Evolutionary conservation across 1,139 yeast genomes (phyloP), one percentile per base, ranked within the genome.

Genomic region (Magnusiomyces fungicola): DNA sequence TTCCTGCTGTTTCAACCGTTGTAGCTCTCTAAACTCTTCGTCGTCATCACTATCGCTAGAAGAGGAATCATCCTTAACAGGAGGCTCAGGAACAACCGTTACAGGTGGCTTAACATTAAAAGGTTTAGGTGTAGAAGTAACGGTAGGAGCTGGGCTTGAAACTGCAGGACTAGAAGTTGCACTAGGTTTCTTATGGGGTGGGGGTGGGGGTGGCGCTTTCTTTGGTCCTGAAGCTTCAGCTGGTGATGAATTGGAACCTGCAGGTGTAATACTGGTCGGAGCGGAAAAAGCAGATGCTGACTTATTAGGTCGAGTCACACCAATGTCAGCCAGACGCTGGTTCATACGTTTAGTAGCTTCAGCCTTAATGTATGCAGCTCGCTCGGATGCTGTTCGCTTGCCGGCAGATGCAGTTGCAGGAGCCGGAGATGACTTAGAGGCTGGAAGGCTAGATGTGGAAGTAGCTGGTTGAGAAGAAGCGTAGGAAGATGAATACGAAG

Each of bases 291-390:
- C 58, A 37, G 56, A 47, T 16, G 58, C 52, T 10, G 51, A 43
- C 37, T 56, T 56, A 34, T 57, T 52, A 37, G 66, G 65, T 56
- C 83, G 73, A 29, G 77, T 71, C 48, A 87, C 79, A 1, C 97
- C 97, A 52, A 90, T 74, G 56, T 84, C 85, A 1, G 96, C 96
- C 62, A 89, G 73, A 59, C 94, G 74, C 60, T 89, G 97, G 55
- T 81, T 83, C 95, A 90, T 89, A 61, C 88, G 78, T 66, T 83
- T 80, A 58, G 85, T 87, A 0, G 97, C 97, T 61, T 87, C 95
- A 12, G 92, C 96, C 63, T 87, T 88, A 53, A 89, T 83, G 58
- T 81, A 81, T 5, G 90, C 90, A 6, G 94, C 78, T 56, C 96
- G 75, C 51, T 87, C 57, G 79, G 85, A 9, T 76, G 74, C 16